Base-by-base conservation (phyloP, 495 filamentous ascomycete species). In the Pyrenula massariospora region DNA sequence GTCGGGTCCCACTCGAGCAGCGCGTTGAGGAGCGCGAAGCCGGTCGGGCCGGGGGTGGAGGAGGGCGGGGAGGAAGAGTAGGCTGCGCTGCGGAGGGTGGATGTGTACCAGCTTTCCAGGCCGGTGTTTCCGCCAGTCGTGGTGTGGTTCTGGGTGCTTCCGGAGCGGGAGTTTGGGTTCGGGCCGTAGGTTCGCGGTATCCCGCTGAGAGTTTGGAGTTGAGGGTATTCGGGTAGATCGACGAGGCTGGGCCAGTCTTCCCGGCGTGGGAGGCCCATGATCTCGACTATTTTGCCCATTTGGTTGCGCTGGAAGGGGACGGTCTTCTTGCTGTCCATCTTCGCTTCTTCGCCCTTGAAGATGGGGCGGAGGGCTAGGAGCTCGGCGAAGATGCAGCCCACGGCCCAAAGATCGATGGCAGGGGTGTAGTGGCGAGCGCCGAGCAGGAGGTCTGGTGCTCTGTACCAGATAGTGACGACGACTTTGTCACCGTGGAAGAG, bases 381-480 rank as follows among this genome's bases (percentile, higher is more conserved):
- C 67, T 98, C 93, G 12, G 92, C 94, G 66, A 98, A 97, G 61
- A 98, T 98, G 70, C 93, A 98, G 1, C 93, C 93, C 1, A 98
- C 85, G 12, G 93, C 94, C 93, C 93, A 98, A 66, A 96, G 81
- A 66, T 98, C 93, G 56, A 98, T 87, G 19, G 93, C 94, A 0
- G 93, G 90, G 0, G 93, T 98, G 66, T 98, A 98, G 66, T 98
- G 93, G 22, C 87, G 78, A 55, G 83, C 88, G 11, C 93, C 93
- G 20, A 98, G 82, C 0, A 98, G 82, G 10, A 98, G 75, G 68
- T 98, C 93, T 0, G 93, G 93, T 0, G 93, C 94, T 22, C 93
- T 90, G 62, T 99, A 99, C 93, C 93, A 99, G 57, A 99, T 99
- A 0, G 93, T 99, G 12, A 99, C 93, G 48, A 99, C 93, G 1